phyloP scores from a whole-genome alignment of 164 flowering plant species.

The Umbilicus rupestris region DNA sequence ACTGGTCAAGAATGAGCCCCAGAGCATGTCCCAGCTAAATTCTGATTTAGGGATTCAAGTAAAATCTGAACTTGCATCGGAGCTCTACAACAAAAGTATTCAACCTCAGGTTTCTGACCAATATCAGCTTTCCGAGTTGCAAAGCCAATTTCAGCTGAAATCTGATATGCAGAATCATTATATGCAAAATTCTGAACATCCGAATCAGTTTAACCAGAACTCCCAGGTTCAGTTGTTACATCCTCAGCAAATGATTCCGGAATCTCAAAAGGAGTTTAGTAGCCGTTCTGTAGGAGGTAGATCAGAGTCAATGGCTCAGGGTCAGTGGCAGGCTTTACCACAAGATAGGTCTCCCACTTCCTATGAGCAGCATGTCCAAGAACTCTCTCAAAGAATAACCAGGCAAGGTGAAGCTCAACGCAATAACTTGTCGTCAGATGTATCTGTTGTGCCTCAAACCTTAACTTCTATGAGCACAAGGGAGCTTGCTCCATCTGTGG shows the following conservation, averaged over 20 bases:
- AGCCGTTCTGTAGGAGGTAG: constrained; percentile 38
- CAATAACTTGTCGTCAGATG: constrained; percentile 53
- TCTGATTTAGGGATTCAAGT: constrained; percentile 37
- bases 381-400: constrained; percentile 46
- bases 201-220: constrained; percentile 2
- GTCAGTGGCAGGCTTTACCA: constrained; percentile 45
- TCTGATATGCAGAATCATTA: constrained; percentile 38
- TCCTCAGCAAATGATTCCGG: constrained; percentile 32
- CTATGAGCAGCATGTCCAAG: constrained; percentile 55
- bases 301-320: constrained; percentile 33
- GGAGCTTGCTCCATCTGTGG: constrained; percentile 24
- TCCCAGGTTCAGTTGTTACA: constrained; percentile 46
- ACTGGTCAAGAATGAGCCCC: constrained; percentile 37
- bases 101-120: constrained; percentile 44
- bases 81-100: constrained; percentile 33
- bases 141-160: constrained; percentile 52
- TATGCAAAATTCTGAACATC: constrained; percentile 24
- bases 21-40: constrained; percentile 43
- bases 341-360: constrained; percentile 34
- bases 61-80: constrained; percentile 44
- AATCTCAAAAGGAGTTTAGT: constrained; percentile 37
- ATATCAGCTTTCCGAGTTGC: constrained; percentile 48
- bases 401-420: constrained; percentile 65
- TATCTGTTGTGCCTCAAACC: constrained; percentile 30
- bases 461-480: constrained; percentile 23